These are phyloP conservation scores for Francoa sonchifolia DNA, from an alignment of 441 rosid genomes.

Conservation along the genomic window DNA sequence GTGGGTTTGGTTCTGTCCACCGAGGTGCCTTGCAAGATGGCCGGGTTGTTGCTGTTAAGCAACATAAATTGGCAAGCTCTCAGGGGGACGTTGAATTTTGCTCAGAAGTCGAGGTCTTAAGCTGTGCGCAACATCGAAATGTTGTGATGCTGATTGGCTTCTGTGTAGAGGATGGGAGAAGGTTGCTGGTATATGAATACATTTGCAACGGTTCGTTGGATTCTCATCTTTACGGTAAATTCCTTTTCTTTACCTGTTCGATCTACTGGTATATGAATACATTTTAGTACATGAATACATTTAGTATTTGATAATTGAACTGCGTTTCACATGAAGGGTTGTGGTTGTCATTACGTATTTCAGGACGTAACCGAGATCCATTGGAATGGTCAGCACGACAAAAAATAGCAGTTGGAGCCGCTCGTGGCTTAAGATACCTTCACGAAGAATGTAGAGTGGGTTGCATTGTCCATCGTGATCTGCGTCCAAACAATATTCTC, in stretches of 20 bases:
- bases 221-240: constrained; percentile 83
- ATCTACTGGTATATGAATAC: neutral
- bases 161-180: constrained; percentile 87
- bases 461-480: constrained; percentile 95
- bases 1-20: constrained; percentile 97
- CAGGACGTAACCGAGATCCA: constrained; percentile 53
- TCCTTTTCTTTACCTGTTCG: neutral
- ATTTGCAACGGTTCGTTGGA: constrained; percentile 96
- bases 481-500: constrained; percentile 97
- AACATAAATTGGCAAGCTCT: constrained; percentile 87
- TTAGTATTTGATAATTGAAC: no score
- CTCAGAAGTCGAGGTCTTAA: constrained; percentile 96
- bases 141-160: constrained; percentile 95
- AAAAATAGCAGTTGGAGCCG: constrained; percentile 95
- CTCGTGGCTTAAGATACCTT: constrained; percentile 93
- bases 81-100: constrained; percentile 99
- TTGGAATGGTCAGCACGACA: constrained; percentile 88
- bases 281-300: no score
- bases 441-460: constrained; percentile 99
- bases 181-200: constrained; percentile 88
- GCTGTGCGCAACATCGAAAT: constrained; percentile 98
- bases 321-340: no score
- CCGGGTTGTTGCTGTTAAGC: constrained; percentile 93
- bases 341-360: no score
- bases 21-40: constrained; percentile 88